Conservation (phyloP, 208 protist genomes). For the Trichomonas tenax region DNA sequence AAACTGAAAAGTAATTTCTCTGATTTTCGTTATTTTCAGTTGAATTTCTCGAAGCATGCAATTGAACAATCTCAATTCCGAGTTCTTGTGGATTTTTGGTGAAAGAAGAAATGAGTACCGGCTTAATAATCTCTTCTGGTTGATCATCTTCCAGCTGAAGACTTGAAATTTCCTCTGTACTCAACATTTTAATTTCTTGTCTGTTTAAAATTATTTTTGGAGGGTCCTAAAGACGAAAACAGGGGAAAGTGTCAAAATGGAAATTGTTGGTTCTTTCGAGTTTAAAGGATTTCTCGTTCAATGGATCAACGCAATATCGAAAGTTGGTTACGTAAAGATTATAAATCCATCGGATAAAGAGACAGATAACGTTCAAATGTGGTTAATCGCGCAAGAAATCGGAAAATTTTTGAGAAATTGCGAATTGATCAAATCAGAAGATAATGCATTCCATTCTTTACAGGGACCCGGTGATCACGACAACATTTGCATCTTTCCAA, state of each 20-base stretch:
- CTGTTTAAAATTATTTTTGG: too few relatives aligned
- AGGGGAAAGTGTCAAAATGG: neutral
- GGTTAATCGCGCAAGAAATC: neutral
- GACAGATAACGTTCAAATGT: neutral
- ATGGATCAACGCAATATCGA: neutral
- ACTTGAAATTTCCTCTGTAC: neutral
- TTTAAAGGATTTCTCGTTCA: neutral
- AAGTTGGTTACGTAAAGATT: neutral
- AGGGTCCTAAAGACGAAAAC: too few relatives aligned
- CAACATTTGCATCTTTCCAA: neutral
- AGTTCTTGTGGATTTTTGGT: neutral
- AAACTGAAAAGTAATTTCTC: neutral
- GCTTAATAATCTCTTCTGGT: neutral
- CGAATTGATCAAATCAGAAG: neutral
- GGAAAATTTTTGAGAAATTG: neutral
- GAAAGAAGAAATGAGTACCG: neutral
- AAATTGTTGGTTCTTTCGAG: neutral
- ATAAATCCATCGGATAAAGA: neutral
- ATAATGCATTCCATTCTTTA: neutral
- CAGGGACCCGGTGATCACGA: neutral
- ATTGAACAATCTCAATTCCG: neutral
- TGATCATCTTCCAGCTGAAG: neutral
- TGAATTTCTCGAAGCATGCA: neutral
- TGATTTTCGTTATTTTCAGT: neutral
- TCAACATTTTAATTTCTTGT: neutral